Base-by-base conservation (phyloP, 2,329 filamentous ascomycete species). In the Colletotrichum sp. region DNA sequence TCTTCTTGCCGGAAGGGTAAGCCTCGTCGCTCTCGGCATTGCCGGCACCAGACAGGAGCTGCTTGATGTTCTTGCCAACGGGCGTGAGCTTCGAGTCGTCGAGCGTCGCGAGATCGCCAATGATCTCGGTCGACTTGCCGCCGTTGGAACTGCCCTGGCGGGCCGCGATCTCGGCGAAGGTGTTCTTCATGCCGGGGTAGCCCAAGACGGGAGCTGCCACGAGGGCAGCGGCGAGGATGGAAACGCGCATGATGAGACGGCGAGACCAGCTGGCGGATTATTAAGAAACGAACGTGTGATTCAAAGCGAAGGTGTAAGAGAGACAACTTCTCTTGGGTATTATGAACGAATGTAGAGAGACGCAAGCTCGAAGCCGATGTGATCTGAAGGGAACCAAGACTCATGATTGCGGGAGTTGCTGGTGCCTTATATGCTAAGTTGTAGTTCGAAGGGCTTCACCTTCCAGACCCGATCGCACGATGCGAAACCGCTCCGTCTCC, bases 91-190 rank as follows among this genome's bases (percentile, higher is more conserved):
- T 76, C 11, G 74, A 78, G 68, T 80, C 80, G 1, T 70, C 73
- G 3, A 86, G 78, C 2, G 71, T 80, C 27, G 77, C 75, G 13
- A 88, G 83, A 72, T 88, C 86, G 16, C 86, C 87, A 16, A 88
- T 78, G 63, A 75, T 19, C 61, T 75, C 72, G 48, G 71, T 72
- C 19, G 72, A 75, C 30, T 75, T 63, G 5, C 74, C 74, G 16
- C 55, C 44, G 27, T 55, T 48, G 4, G 68, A 65, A 2, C 4
- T 22, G 12, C 32, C 68, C 13, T 67, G 65, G 2, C 67, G 63
- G 28, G 71, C 78, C 8, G 63, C 52, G 61, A 79, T 77, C 60
- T 79, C 79, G 25, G 76, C 75, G 19, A 78, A 59, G 7, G 68
- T 69, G 25, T 63, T 73, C 25, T 61, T 74, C 77, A 78, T 78